phyloP scores from a whole-genome alignment of 2,329 filamentous ascomycete genomes.

The Diaporthe velutina region DNA sequence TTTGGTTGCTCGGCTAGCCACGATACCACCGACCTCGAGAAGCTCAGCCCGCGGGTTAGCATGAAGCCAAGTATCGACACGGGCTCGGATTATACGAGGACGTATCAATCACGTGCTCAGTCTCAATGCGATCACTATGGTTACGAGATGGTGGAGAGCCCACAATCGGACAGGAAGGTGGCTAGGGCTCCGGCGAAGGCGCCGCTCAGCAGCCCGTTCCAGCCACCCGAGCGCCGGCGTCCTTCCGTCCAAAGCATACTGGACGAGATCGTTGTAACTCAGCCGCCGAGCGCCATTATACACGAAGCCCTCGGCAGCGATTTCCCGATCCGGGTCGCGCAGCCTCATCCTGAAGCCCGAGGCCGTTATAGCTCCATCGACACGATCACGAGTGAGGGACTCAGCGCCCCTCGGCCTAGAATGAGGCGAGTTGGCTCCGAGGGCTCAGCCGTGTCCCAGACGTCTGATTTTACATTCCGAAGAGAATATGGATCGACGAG shows the following conservation, averaged over 20 bases:
- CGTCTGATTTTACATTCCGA: not conserved
- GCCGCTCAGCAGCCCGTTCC: not conserved
- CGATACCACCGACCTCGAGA: not conserved
- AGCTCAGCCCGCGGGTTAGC: not conserved
- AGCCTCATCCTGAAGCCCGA: not conserved
- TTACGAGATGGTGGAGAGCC: not conserved
- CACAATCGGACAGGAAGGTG: not conserved
- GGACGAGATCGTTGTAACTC: slow-evolving; percentile 19
- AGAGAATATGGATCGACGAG: not conserved
- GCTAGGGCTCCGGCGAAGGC: not conserved
- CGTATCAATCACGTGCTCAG: not conserved
- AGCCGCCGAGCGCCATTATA: slow-evolving; percentile 17
- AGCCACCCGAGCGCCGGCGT: slow-evolving; percentile 12
- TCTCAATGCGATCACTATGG: not conserved
- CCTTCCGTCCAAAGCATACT: slow-evolving; percentile 19
- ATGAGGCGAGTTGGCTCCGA: not conserved
- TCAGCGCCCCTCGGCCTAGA: not conserved
- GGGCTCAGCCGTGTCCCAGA: not conserved
- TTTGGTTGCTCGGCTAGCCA: not conserved
- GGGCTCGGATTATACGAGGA: not conserved
- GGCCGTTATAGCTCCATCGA: slow-evolving; percentile 12
- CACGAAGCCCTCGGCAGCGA: slow-evolving; percentile 13
- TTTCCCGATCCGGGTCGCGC: slow-evolving; percentile 4
- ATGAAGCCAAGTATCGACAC: not conserved
- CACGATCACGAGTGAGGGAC: not conserved